Conservation (phyloP, 352 stramenopile species). For the Phytopythium mirpurense region DNA sequence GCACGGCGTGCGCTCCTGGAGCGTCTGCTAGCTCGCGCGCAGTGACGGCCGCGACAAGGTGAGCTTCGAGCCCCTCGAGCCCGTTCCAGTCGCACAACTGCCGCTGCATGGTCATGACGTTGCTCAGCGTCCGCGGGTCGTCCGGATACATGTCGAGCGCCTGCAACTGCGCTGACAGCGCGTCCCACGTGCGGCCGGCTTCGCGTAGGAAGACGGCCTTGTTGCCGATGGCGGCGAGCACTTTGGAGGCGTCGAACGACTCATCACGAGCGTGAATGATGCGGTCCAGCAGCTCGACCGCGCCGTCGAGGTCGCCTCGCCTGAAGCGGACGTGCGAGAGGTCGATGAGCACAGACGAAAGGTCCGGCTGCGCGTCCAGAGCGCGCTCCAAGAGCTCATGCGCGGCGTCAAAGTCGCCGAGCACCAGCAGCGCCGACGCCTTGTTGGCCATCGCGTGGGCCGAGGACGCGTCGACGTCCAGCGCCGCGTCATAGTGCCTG, state of each 20-base stretch:
- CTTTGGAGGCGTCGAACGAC: constrained; percentile 2
- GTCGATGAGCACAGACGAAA: constrained; percentile 38
- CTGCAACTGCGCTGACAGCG: constrained; percentile 36
- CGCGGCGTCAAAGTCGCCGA: constrained; percentile 31
- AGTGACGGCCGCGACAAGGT: constrained; percentile 23
- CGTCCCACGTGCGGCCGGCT: constrained; percentile 22
- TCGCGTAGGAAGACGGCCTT: constrained; percentile 71
- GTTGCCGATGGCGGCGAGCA: constrained; percentile 53
- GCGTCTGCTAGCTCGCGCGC: constrained; percentile 13
- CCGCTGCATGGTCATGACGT: constrained; percentile 45
- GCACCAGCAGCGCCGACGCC: constrained; percentile 36
- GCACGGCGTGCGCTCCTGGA: background rate
- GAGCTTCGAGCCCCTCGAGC: constrained; percentile 40
- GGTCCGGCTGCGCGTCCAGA: constrained; percentile 31
- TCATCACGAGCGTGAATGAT: constrained; percentile 21
- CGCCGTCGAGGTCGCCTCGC: constrained; percentile 25
- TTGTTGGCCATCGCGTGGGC: constrained; percentile 70
- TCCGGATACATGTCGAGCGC: constrained; percentile 29
- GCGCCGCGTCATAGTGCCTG: constrained; percentile 48
- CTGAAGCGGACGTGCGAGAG: constrained; percentile 52
- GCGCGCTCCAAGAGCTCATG: constrained; percentile 32
- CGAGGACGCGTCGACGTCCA: constrained; percentile 28
- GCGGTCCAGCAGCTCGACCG: constrained; percentile 39
- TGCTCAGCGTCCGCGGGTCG: constrained; percentile 33
- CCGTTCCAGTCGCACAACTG: constrained; percentile 57